Evolutionary conservation across 2,329 filamentous ascomycete species (phyloP), one percentile per base, ranked within the genome.

Genomic region (Arthrobotrys musiformis): DNA sequence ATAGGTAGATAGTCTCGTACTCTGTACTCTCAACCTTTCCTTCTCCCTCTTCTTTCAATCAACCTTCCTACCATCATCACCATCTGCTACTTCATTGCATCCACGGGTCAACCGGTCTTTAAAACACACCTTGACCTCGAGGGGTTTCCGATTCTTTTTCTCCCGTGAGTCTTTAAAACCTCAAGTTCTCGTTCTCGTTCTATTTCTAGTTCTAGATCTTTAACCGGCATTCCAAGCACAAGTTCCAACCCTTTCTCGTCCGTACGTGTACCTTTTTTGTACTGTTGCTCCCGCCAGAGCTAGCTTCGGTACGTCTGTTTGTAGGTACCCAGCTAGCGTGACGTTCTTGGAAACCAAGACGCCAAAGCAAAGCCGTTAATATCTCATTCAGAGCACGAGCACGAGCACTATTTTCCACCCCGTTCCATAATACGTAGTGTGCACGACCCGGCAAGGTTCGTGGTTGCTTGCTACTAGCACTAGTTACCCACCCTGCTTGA

Each of bases 341-440:
- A 69, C 50, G 40, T 73, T 44, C 33, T 30, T 24, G 13, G 37
- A 61, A n/a, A 37, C 54, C 67, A 70, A 70, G 67, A 62, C 62
- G 70, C 70, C 62, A 75, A 68, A n/a, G n/a, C n/a, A n/a, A n/a
- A n/a, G n/a, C 60, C 24, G 26, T 77, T 70, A 70, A 70, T 70
- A 70, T 77, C 72, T 77, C 72, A 70, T 52, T 19, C 17, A 54
- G 46, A 46, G 54, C 54, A 61, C 26, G 50, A 66, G 69, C 66
- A 61, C 66, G 28, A 61, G 54, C 40, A 11, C 30, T 35, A n/a
- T 42, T 33, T 33, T 9, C 52, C 67, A 70, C n/a, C n/a, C n/a
- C n/a, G n/a, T n/a, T n/a, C n/a, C n/a, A n/a, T n/a, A n/a, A n/a
- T n/a, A n/a, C n/a, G n/a, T 28, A 48, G 46, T 64, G 68, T 61